Conservation (phyloP, 768 basidiomycete species). For the Thelephora aurantiotincta region DNA sequence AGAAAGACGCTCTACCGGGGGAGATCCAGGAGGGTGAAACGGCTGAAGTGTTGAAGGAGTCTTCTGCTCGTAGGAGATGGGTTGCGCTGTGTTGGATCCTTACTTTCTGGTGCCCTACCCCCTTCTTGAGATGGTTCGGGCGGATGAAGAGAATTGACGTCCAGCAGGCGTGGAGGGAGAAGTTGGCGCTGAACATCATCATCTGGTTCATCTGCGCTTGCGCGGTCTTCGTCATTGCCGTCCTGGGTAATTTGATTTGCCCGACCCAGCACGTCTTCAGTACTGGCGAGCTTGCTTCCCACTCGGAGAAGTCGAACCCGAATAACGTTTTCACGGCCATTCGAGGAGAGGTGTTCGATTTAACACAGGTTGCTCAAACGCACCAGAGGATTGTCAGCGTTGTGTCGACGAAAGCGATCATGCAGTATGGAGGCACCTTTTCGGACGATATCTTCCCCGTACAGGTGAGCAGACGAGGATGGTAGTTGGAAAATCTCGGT, state of each 20-base stretch:
- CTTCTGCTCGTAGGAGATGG: conserved; percentile 74
- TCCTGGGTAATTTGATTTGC: conserved; percentile 81
- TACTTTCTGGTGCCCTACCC: conserved; percentile 84
- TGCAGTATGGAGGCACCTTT: conserved; percentile 72
- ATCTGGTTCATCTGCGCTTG: conserved; percentile 92
- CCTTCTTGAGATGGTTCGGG: conserved; percentile 54
- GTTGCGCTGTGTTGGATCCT: conserved; percentile 76
- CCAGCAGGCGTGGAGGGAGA: conserved; percentile 95
- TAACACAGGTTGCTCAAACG: conserved; percentile 47
- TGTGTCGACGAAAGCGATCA: conserved; percentile 56
- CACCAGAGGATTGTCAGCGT: conserved; percentile 62
- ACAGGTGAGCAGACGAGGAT: conserved; percentile 35
- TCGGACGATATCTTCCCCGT: conserved; percentile 83
- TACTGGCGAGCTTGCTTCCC: conserved; percentile 54
- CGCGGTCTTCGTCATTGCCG: conserved; percentile 84
- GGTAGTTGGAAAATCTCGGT: neutral
- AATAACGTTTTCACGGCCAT: conserved; percentile 73
- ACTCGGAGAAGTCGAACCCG: conserved; percentile 46
- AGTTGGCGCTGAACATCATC: conserved; percentile 85
- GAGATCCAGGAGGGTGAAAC: conserved; percentile 84
- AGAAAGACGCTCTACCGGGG: conserved; percentile 75
- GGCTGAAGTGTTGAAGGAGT: conserved; percentile 76
- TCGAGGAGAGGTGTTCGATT: conserved; percentile 90
- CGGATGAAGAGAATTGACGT: conserved; percentile 93
- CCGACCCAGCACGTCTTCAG: conserved; percentile 91